Base-by-base conservation (phyloP, 306 rosid species). In the Malus orientalis region DNA sequence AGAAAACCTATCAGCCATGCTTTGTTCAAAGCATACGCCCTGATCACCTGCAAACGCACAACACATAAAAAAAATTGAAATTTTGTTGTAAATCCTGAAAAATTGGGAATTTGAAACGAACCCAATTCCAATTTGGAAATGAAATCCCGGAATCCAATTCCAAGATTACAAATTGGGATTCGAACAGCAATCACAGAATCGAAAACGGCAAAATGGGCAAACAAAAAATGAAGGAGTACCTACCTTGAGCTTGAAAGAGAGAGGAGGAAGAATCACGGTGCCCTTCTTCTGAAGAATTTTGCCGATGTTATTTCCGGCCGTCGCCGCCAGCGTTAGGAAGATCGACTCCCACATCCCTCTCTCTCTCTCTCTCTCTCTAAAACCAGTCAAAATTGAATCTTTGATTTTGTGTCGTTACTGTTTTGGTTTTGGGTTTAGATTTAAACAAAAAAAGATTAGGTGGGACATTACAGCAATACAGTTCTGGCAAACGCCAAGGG, bases 241-340 rank as follows among this genome's bases (percentile, higher is more conserved):
- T 77, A 71, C 98, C 96, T 91, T 94, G 88, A 92, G 78, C 88
- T 92, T 94, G 79, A 91, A 84, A 71, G 98, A 90, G 76, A 94
- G 92, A 72, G 98, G 97, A 20, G 97, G 98, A 60, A 94, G 98
- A 88, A 90, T 89, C 85, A 94, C 80, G 30, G 97, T 90, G 88
- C 98, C 98, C 84, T 94, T 94, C 83, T 94, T 94, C 85, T 94
- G 97, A 69, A 94, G 92, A 27, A 94, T 83, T 83, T 94, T 94
- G 22, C 98, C 97, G 89, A 94, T 94, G 84, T 94, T 94, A 85
- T 94, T 94, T 36, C 98, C 97, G 87, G 98, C 98, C 68, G 96
- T 88, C 57, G 98, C 98, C 75, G 90, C 93, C 81, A 94, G 87
- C 75, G 98, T 94, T 25, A 94, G 78, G 4, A 86, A 69, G 76